Evolutionary conservation across 495 filamentous ascomycete species (phyloP), one percentile per base, ranked within the genome.

Genomic region (Chlorociboria aeruginascens): DNA sequence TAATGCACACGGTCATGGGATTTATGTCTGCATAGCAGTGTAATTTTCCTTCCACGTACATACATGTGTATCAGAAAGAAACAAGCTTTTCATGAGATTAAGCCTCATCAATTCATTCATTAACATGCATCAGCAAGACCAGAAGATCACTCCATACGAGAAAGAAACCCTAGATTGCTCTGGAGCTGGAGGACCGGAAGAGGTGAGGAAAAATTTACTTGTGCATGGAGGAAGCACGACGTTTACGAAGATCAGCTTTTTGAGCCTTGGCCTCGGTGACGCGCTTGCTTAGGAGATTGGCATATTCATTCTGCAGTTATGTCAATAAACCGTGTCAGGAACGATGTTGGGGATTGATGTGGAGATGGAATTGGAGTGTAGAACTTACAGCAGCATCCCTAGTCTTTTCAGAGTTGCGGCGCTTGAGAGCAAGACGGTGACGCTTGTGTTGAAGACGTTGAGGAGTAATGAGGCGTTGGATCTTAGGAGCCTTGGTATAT

Each of bases 401-500:
- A 67, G 83, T 78, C 68, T 86, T 79, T 77, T 96, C 93, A 60
- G 88, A 70, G 65, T 83, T 82, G 66, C 93, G 89, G 69, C 89
- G 88, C 89, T 98, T 98, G 70, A 98, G 81, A 61, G 92, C 90
- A 60, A 90, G 76, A 60, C 86, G 77, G 74, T 97, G 89, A 63
- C 92, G 88, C 85, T 97, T 97, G 83, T 90, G 92, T 77, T 98
- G 92, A 60, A 98, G 88, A 68, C 92, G 93, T 74, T 98, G 92
- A 72, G 92, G 93, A 69, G 92, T 98, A 61, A 98, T 86, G 61
- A 98, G 85, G 66, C 92, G 86, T 78, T 98, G 92, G 74, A 98
- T 98, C 74, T 85, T 86, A 64, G 92, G 90, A 63, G 92, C 92
- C 82, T 98, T 98, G 83, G 90, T 97, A 79, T 97, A 96, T 53